Conservation (phyloP, 371 early-diverging fungal species). For the Rhizopus delemar region DNA sequence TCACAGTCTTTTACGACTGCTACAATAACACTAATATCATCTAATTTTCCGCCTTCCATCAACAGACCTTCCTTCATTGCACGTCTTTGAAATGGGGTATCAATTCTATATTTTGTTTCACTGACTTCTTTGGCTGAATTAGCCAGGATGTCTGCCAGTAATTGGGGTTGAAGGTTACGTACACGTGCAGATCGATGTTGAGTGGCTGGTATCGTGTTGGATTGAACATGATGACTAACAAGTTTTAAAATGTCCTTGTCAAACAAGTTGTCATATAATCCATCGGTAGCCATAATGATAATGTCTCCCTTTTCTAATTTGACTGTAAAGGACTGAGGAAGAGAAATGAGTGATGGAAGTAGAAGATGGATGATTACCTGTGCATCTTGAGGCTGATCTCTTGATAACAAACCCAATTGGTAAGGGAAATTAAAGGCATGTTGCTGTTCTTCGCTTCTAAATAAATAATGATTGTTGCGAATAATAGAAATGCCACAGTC, state of each 20-base stretch:
- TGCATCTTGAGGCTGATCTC: conserved; percentile 69
- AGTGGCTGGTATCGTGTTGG: conserved; percentile 52
- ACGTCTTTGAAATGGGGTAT: conserved; percentile 86
- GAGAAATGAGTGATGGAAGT: background rate
- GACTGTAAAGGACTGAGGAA: conserved; percentile 57
- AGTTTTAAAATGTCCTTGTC: conserved; percentile 70
- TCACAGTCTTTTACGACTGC: conserved; percentile 70
- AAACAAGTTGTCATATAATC: conserved; percentile 82
- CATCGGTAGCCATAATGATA: conserved; percentile 77
- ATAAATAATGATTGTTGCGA: conserved; percentile 82
- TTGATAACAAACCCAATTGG: conserved; percentile 73
- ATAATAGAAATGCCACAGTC: conserved; percentile 91
- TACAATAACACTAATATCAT: conserved; percentile 82
- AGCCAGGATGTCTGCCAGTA: conserved; percentile 78
- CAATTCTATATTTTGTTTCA: conserved; percentile 71
- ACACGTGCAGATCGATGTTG: conserved; percentile 32
- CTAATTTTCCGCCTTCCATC: conserved; percentile 79
- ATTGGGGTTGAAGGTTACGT: conserved; percentile 65
- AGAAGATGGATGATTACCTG: conserved; percentile 44
- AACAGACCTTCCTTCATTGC: conserved; percentile 77
- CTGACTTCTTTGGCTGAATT: conserved; percentile 74
- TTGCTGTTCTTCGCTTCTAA: conserved; percentile 90
- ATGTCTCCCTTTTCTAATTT: conserved; percentile 80
- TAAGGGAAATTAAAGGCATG: conserved; percentile 84
- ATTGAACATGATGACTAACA: conserved; percentile 13